Conservation (phyloP, 1,284 basidiomycete species). For the Cutaneotrichosporon spelunceum region DNA sequence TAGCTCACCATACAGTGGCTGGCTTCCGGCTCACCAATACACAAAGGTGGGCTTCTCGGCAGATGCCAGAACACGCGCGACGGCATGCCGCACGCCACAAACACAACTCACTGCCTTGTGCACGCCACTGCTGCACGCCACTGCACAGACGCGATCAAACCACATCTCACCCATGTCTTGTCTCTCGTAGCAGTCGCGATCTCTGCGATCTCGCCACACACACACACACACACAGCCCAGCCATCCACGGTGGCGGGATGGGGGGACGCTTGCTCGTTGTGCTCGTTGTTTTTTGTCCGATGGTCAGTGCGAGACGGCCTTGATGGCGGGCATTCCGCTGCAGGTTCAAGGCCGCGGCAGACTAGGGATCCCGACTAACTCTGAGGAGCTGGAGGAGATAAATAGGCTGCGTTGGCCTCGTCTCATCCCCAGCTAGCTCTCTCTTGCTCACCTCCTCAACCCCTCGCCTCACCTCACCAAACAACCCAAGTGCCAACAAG, state of each 20-base stretch:
- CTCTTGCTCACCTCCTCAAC: neutral
- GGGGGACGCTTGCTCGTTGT: too few species aligned
- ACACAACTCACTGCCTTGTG: neutral
- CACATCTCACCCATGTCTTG: neutral
- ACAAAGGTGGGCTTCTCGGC: neutral
- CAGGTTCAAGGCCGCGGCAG: neutral
- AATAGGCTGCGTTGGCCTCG: neutral
- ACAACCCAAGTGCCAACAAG: neutral
- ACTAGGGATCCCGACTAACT: too few species aligned
- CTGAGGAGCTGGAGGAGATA: neutral
- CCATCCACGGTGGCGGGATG: neutral
- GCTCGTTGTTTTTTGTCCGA: too few species aligned
- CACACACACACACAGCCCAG: neutral
- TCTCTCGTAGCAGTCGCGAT: neutral
- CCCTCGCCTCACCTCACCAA: neutral
- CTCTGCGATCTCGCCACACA: neutral
- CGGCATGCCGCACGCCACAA: neutral
- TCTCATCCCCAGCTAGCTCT: neutral
- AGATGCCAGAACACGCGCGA: neutral
- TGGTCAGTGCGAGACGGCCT: neutral
- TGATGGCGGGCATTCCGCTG: neutral
- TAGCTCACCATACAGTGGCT: too few species aligned
- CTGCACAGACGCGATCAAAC: neutral
- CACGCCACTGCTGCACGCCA: constrained; percentile 1
- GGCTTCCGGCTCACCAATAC: neutral